These are phyloP conservation scores for Aureobasidium vineae DNA, from an alignment of 2,329 filamentous ascomycete genomes.

Conservation along the genomic window DNA sequence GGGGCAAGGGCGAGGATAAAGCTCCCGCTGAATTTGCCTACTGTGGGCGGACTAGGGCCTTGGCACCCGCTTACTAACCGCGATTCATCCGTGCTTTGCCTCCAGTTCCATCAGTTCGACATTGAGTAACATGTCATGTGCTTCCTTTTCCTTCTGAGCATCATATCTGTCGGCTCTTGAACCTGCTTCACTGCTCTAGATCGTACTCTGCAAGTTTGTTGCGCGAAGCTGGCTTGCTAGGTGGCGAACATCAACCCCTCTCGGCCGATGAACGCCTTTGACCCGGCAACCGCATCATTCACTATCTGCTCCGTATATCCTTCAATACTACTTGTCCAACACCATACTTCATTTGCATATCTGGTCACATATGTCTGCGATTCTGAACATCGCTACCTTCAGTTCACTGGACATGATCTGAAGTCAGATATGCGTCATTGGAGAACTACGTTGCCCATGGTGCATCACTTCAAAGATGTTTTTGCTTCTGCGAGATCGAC, in stretches of 20 bases:
- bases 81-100: slow-evolving; percentile 14
- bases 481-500: slow-evolving; percentile 12
- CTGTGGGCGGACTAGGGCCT: slow-evolving; percentile 23
- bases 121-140: slow-evolving; percentile 10
- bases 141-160: slow-evolving; percentile 13
- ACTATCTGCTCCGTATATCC: background rate
- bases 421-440: background rate
- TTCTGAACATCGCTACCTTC: background rate
- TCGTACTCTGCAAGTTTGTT: background rate
- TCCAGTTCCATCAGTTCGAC: background rate
- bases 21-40: slow-evolving; percentile 24
- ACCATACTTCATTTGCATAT: background rate
- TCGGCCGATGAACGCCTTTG: slow-evolving; percentile 6
- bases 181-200: slow-evolving; percentile 4
- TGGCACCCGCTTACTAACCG: slow-evolving; percentile 24
- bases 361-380: background rate
- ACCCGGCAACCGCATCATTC: slow-evolving; percentile 5
- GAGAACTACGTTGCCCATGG: background rate
- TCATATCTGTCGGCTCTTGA: background rate
- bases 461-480: too few relatives aligned
- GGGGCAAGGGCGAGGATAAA: slow-evolving; percentile 25
- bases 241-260: background rate
- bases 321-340: background rate
- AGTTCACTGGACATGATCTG: background rate
- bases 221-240: background rate